A percentile compares a stretch with the other conserved stretches of the same genome.
These are phyloP conservation scores for Globisporangium alternatum DNA, from an alignment of 352 stramenopile species.

Conservation along the genomic window DNA sequence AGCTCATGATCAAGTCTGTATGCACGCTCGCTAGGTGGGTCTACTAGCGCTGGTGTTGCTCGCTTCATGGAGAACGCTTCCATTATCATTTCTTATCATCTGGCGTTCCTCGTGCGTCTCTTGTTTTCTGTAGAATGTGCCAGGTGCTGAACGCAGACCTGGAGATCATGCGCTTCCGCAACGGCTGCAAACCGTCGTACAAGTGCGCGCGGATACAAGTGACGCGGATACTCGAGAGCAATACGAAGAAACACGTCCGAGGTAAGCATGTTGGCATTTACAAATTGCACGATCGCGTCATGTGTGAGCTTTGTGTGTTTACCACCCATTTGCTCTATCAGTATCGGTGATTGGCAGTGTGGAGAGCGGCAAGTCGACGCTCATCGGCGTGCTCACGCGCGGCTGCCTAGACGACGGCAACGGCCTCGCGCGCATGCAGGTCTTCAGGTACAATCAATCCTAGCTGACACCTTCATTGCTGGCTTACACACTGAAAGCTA, in stretches of 20 bases:
- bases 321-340: too few relatives aligned
- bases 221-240: slow-evolving; percentile 46
- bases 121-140: slow-evolving; percentile 60
- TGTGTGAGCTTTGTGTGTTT: too few relatives aligned
- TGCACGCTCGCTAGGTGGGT: slow-evolving; percentile 50
- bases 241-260: slow-evolving; percentile 57
- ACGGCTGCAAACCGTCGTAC: slow-evolving; percentile 28
- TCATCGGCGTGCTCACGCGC: slow-evolving; percentile 86
- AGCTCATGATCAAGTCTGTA: slow-evolving; percentile 70
- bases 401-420: slow-evolving; percentile 82
- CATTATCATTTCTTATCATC: neutral
- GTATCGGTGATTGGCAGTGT: slow-evolving; percentile 86
- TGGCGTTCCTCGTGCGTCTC: neutral
- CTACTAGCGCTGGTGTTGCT: too few relatives aligned
- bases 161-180: slow-evolving; percentile 54
- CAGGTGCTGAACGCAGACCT: slow-evolving; percentile 67
- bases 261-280: slow-evolving; percentile 21
- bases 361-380: slow-evolving; percentile 87
- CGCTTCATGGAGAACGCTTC: too few relatives aligned
- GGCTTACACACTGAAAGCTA: neutral
- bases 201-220: slow-evolving; percentile 53
- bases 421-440: slow-evolving; percentile 86
- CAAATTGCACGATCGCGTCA: too few relatives aligned
- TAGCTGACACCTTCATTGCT: neutral
- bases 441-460: slow-evolving; percentile 58